A percentile compares a stretch with the other conserved stretches of the same genome.
Evolutionary conservation across 2,329 filamentous ascomycete genomes (phyloP).

Genomic region (Fusarium algeriense): DNA sequence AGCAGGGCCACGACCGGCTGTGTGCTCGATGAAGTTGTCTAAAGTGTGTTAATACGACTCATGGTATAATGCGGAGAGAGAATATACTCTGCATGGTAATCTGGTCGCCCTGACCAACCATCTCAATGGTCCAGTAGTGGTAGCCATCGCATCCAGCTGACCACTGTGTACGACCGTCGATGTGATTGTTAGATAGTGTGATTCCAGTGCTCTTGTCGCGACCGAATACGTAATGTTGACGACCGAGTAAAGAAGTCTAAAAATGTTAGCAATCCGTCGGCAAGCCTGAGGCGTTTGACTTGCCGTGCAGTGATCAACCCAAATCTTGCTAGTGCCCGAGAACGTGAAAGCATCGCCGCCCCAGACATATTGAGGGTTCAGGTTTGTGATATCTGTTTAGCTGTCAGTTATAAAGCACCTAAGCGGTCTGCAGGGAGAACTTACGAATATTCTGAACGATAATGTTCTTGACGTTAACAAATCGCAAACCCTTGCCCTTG

Average conservation of each 20-base stretch:
- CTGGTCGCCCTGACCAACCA: conserved; percentile 28
- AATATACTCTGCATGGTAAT: conserved; percentile 16
- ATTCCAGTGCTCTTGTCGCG: conserved; percentile 49
- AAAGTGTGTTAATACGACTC: background rate
- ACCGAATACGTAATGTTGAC: conserved; percentile 35
- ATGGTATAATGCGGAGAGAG: too few relatives aligned
- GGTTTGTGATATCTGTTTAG: conserved; percentile 15
- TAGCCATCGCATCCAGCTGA: conserved; percentile 59
- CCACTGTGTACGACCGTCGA: conserved; percentile 58
- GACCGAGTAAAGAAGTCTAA: conserved; percentile 28
- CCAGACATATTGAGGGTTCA: conserved; percentile 40
- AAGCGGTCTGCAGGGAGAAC: accelerated
- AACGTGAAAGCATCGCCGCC: conserved; percentile 36
- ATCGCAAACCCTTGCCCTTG: conserved; percentile 56
- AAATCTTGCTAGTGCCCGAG: conserved; percentile 29
- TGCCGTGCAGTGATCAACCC: conserved; percentile 38
- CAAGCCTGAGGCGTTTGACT: accelerated
- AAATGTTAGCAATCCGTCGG: accelerated
- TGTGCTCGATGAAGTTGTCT: conserved; percentile 32
- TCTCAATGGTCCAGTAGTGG: conserved; percentile 57
- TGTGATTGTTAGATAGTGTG: conserved; percentile 61
- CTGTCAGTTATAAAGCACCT: accelerated
- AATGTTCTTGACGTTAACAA: conserved; percentile 51
- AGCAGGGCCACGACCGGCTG: conserved; percentile 46
- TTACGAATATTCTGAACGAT: conserved; percentile 48